phyloP scores from a whole-genome alignment of 2,329 filamentous ascomycete species.

The Purpureocillium lavendulum region DNA sequence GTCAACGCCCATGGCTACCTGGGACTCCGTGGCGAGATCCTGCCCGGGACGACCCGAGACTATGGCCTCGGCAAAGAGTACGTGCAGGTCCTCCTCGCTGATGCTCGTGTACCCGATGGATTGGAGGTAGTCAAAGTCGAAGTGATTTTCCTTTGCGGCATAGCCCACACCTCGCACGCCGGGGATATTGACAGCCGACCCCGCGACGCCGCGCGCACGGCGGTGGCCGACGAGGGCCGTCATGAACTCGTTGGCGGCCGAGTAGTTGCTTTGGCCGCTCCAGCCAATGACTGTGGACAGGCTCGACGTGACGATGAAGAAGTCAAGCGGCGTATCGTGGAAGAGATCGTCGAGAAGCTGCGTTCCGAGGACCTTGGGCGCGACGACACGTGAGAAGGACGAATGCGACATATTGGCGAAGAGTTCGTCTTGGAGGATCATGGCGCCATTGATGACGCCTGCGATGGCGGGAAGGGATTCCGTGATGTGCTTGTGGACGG shows the following conservation, averaged over 20 bases:
- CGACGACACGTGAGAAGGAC: slow-evolving; percentile 12
- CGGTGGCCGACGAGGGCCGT: slow-evolving; percentile 24
- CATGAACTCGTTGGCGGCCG: slow-evolving; percentile 34
- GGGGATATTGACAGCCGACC: slow-evolving; percentile 11
- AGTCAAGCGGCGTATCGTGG: slow-evolving; percentile 16
- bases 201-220: slow-evolving; percentile 11
- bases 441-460: slow-evolving; percentile 28
- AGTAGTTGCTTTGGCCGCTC: slow-evolving; percentile 33
- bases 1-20: no score
- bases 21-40: no score
- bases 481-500: slow-evolving; percentile 11
- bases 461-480: slow-evolving; percentile 22
- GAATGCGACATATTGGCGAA: slow-evolving; percentile 12
- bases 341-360: slow-evolving; percentile 21
- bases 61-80: background rate
- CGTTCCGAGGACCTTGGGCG: slow-evolving; percentile 25
- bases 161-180: slow-evolving; percentile 32
- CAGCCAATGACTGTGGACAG: slow-evolving; percentile 17
- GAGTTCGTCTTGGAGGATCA: slow-evolving; percentile 22
- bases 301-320: slow-evolving; percentile 26
- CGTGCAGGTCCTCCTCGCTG: slow-evolving; percentile 24
- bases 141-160: slow-evolving; percentile 13
- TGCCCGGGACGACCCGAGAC: background rate
- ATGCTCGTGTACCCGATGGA: slow-evolving; percentile 9
- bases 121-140: slow-evolving; percentile 1